Conservation (phyloP, 2,329 filamentous ascomycete species). For the Fusarium newnesense region DNA sequence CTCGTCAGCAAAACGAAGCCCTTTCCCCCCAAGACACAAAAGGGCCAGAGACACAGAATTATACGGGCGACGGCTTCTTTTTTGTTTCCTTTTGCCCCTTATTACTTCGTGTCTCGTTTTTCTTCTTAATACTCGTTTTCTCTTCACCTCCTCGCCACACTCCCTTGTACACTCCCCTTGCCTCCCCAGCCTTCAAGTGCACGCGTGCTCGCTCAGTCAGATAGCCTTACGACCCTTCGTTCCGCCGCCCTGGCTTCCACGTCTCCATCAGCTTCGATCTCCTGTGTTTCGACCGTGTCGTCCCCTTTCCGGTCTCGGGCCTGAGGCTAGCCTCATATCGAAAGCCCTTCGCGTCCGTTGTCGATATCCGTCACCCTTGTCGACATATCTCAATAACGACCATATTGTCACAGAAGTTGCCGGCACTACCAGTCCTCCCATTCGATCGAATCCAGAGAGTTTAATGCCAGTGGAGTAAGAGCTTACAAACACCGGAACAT, state of each 20-base stretch:
- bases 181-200: conserved; percentile 11
- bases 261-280: conserved; percentile 9
- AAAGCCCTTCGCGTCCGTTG: conserved; percentile 7
- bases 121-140: conserved; percentile 6
- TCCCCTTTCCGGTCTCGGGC: conserved; percentile 6
- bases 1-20: conserved; percentile 33
- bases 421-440: neutral
- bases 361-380: conserved; percentile 3
- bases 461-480: neutral
- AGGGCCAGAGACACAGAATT: conserved; percentile 17
- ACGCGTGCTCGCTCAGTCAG: conserved; percentile 17
- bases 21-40: neutral
- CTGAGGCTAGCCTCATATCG: conserved; percentile 20
- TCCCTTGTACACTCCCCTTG: conserved; percentile 37
- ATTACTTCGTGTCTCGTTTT: neutral
- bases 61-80: neutral
- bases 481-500: neutral
- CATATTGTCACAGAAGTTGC: neutral
- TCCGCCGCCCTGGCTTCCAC: conserved; percentile 16
- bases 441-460: neutral
- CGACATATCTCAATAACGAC: neutral
- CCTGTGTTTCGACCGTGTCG: conserved; percentile 8
- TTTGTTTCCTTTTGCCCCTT: neutral
- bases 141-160: conserved; percentile 6
- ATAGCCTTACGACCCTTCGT: conserved; percentile 16